Base-by-base conservation (phyloP, 371 early-diverging fungal genomes). In the Apophysomyces variabilis region DNA sequence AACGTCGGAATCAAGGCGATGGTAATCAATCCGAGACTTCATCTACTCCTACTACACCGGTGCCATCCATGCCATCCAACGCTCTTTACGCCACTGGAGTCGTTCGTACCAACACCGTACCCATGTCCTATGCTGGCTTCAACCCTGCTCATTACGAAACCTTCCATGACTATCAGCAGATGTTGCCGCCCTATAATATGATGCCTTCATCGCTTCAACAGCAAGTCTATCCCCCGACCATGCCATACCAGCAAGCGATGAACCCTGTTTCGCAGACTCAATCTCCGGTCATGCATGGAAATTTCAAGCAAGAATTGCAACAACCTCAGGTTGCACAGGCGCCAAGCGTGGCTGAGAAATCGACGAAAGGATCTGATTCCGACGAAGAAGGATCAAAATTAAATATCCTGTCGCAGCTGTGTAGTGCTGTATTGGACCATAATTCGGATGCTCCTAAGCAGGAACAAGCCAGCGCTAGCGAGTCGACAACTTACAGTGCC, bases 371-470 rank as follows among this genome's bases (percentile, higher is more conserved):
- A 7, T 43, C 69, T 5, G 82, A 77, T 36, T 75, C 75, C 32
- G 82, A 83, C 38, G 80, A 80, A 38, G 80, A 83, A 63, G 80
- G 80, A 16, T 75, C 75, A 56, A 83, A 83, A 60, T 64, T 83
- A 45, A 78, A 66, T 18, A 76, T 83, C 45, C 62, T 83, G 26
- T 79, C 80, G 36, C 76, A 76, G 61, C 77, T 83, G 12, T 83
- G 83, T 57, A 83, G 78, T 47, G 80, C 71, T 41, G 83, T 79
- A 7, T 62, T 82, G 43, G 78, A 77, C 64, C 64, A 69, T 47
- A 72, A 69, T 54, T 77, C 68, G 46, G 66, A 80, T 60, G 50
- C 66, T 3, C 68, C 70, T 16, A 77, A 74, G 43, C 70, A 64
- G 50, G 61, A 68, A 43, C 58, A 44, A 3, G 54, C 37, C 36